Evolutionary conservation across 2,329 filamentous ascomycete genomes (phyloP).

Genomic region (Malbranchea cinnamomea): DNA sequence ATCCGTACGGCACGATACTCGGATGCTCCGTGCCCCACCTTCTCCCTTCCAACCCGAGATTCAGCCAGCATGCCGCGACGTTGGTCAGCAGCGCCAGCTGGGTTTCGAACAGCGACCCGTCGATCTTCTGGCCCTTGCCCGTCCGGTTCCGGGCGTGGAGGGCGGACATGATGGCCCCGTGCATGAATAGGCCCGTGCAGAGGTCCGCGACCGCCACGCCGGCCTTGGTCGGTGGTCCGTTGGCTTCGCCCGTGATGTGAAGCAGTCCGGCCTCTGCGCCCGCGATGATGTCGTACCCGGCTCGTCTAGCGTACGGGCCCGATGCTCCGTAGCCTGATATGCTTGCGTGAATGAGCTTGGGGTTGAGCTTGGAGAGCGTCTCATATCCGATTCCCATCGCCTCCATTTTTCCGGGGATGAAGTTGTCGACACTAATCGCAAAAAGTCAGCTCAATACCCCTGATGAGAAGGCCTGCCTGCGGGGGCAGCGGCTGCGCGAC

Average conservation of each 20-base stretch:
- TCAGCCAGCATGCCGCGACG: conserved; percentile 27
- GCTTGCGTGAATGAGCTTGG: conserved; percentile 28
- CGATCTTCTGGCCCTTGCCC: conserved; percentile 29
- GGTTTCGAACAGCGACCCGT: conserved; percentile 32
- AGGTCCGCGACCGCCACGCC: conserved; percentile 32
- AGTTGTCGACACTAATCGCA: conserved; percentile 32
- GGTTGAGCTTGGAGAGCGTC: conserved; percentile 21
- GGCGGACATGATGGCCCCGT: conserved; percentile 31
- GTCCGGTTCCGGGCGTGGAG: conserved; percentile 24
- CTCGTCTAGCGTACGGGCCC: conserved; percentile 28
- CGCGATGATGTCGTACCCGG: conserved; percentile 33
- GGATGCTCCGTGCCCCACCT: conserved; percentile 34
- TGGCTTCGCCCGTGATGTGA: conserved; percentile 29
- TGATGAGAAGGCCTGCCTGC: too few relatives aligned
- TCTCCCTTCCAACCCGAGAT: conserved; percentile 25
- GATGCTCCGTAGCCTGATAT: conserved; percentile 28
- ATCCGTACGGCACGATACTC: conserved; percentile 34
- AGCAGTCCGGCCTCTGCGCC: conserved; percentile 30
- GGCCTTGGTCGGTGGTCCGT: conserved; percentile 26
- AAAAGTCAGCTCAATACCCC: too few relatives aligned
- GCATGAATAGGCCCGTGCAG: conserved; percentile 31
- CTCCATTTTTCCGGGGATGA: conserved; percentile 29
- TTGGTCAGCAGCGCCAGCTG: conserved; percentile 28
- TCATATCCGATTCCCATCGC: conserved; percentile 28
- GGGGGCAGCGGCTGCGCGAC: too few relatives aligned